Base-by-base conservation (phyloP, 2,329 filamentous ascomycete genomes). In the Coniella vitis region DNA sequence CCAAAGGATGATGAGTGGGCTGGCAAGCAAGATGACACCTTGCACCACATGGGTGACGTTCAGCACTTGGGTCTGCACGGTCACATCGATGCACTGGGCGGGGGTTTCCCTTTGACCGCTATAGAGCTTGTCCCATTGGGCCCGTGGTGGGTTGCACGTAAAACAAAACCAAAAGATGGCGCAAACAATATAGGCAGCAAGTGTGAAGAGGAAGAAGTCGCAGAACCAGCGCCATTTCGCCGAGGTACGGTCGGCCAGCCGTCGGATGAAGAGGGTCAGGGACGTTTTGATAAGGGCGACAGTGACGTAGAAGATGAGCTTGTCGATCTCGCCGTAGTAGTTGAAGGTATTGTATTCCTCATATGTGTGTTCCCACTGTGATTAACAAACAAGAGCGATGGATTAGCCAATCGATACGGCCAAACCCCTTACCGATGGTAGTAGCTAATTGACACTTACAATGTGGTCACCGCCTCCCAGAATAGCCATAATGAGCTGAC, bases 241-340 rank as follows among this genome's bases (percentile, higher is more conserved):
- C 2, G 60, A 61, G 9, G 59, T 57, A 7, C 61, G 53, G n/a
- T 60, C 55, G 7, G 65, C 65, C 4, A 68, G 57, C 7, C 65
- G 59, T n/a, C 61, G 57, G 38, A 66, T 64, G 54, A 67, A 68
- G 21, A 63, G 55, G 8, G 59, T 58, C n/a, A 68, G 65, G 4
- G 62, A 65, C 17, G 66, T 58, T 47, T 68, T 67, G 48, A 65
- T 60, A 22, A 67, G 53, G n/a, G 64, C 64, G 4, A 65, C 55
- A 4, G 58, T 55, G 19, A 59, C 45, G 42, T 57, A 65, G 51
- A 63, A 64, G 10, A 64, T 43, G 17, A 57, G 48, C 37, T 58
- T 57, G 46, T 54, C 51, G 17, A 58, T 49, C 7, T 51, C 49
- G 9, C 54, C 56, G 25, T 57, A 55, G 49, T 60, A 53, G 48